A percentile compares a stretch with the other conserved stretches of the same genome.
Evolutionary conservation across 2,329 filamentous ascomycete species (phyloP).

Genomic region (Pyrenophora seminiperda): DNA sequence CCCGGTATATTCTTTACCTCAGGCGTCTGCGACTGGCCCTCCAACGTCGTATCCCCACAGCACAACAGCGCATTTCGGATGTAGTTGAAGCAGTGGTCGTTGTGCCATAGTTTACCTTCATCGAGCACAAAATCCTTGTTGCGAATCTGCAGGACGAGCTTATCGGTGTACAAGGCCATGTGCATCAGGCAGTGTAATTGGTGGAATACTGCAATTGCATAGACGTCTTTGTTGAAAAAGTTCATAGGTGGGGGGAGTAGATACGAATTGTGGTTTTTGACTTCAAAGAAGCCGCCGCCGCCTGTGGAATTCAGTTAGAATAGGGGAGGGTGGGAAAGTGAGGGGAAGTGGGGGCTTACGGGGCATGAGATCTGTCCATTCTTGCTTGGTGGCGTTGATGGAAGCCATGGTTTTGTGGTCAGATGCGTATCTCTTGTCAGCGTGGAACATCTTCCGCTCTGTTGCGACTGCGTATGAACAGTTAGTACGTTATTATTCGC

Average conservation of each 20-base stretch:
- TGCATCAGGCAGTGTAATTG: conserved; percentile 29
- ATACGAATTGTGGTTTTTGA: conserved; percentile 10
- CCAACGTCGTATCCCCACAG: conserved; percentile 32
- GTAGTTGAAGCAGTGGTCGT: conserved; percentile 40
- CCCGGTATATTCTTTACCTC: conserved; percentile 13
- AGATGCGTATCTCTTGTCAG: conserved; percentile 20
- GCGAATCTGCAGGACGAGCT: conserved; percentile 22
- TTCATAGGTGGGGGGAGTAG: conserved; percentile 25
- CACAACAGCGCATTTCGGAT: conserved; percentile 33
- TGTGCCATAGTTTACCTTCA: conserved; percentile 29
- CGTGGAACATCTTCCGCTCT: conserved; percentile 19
- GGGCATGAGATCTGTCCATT: conserved; percentile 19
- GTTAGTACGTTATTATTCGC: conserved; percentile 1
- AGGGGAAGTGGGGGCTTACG: conserved; percentile 3
- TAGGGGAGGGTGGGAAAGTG: background rate
- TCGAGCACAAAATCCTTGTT: conserved; percentile 20
- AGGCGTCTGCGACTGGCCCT: conserved; percentile 23
- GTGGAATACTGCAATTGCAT: conserved; percentile 25
- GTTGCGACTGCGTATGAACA: conserved; percentile 11
- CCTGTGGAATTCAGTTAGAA: background rate
- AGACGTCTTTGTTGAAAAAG: conserved; percentile 16
- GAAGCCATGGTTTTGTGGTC: conserved; percentile 23
- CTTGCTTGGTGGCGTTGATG: conserved; percentile 15
- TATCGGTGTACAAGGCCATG: conserved; percentile 19
- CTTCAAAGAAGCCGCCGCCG: conserved; percentile 25